Evolutionary conservation across 805 yeast genomes (phyloP).

Genomic region (Barnettozyma salicaria): DNA sequence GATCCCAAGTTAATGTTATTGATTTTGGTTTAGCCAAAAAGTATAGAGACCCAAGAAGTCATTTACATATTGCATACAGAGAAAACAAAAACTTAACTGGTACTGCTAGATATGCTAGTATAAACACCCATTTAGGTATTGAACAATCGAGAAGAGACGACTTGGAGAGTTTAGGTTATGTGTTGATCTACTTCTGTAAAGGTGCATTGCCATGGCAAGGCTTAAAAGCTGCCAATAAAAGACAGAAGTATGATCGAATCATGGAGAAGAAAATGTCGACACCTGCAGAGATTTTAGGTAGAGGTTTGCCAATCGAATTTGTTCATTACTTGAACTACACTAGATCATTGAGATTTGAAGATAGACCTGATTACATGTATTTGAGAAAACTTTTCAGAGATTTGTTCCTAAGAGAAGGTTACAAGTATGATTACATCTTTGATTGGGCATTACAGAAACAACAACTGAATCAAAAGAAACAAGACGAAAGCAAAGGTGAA

Average conservation of each 20-base stretch:
- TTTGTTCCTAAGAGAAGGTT: constrained; percentile 79
- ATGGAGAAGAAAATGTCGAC: constrained; percentile 93
- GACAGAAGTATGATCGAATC: constrained; percentile 94
- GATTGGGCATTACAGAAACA: constrained; percentile 93
- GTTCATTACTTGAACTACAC: constrained; percentile 80
- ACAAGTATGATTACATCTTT: constrained; percentile 87
- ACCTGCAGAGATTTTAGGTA: constrained; percentile 76
- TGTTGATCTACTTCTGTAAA: constrained; percentile 86
- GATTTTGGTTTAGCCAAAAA: constrained; percentile 95
- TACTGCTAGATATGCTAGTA: constrained; percentile 93
- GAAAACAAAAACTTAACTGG: constrained; percentile 96
- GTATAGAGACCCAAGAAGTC: constrained; percentile 90
- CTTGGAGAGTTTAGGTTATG: constrained; percentile 90
- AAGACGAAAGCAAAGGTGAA: constrained; percentile 7
- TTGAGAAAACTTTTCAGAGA: constrained; percentile 87
- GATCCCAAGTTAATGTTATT: constrained; percentile 94
- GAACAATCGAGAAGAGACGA: constrained; percentile 97
- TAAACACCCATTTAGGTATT: constrained; percentile 93
- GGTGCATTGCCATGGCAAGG: constrained; percentile 99
- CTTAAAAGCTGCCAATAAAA: constrained; percentile 90
- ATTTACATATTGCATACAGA: constrained; percentile 90
- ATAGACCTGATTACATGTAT: constrained; percentile 90
- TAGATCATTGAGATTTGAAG: constrained; percentile 87
- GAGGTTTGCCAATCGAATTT: constrained; percentile 90
- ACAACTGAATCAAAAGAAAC: constrained; percentile 37